A percentile compares a stretch with the other conserved stretches of the same genome.
These are phyloP conservation scores for Asterophora parasitica DNA, from an alignment of 768 basidiomycete genomes.

Conservation along the genomic window DNA sequence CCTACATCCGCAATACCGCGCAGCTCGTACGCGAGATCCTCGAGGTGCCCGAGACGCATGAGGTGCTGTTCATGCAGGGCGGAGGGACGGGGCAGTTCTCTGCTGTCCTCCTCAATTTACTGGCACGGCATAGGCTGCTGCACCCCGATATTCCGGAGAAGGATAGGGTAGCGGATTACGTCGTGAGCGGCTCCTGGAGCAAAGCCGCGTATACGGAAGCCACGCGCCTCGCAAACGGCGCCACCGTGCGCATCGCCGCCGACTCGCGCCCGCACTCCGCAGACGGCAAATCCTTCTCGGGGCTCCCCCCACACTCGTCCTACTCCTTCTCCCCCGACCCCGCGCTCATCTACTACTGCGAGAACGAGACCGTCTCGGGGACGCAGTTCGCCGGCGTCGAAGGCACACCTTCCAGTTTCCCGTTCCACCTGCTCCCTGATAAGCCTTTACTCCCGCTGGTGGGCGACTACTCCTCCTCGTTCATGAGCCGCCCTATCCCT, in stretches of 20 bases:
- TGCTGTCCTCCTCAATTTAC: slow-evolving; percentile 85
- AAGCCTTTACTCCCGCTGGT: slow-evolving; percentile 74
- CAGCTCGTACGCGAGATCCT: slow-evolving; percentile 71
- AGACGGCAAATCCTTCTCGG: slow-evolving; percentile 70
- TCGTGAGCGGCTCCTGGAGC: slow-evolving; percentile 92
- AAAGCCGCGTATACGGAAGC: slow-evolving; percentile 85
- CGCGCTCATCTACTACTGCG: slow-evolving; percentile 95
- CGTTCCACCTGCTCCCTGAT: slow-evolving; percentile 63
- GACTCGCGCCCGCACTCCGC: slow-evolving; percentile 60
- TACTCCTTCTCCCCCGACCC: slow-evolving; percentile 80
- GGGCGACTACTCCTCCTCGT: slow-evolving; percentile 93
- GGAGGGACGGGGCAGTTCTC: slow-evolving; percentile 93
- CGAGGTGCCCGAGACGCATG: slow-evolving; percentile 76
- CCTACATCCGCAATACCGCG: slow-evolving; percentile 60
- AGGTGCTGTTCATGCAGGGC: slow-evolving; percentile 90
- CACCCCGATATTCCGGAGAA: slow-evolving; percentile 52
- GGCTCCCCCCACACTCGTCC: slow-evolving; percentile 66
- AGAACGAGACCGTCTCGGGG: slow-evolving; percentile 98
- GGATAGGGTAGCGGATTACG: slow-evolving; percentile 75
- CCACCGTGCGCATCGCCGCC: slow-evolving; percentile 60
- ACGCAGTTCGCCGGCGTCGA: slow-evolving; percentile 71
- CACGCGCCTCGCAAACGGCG: slow-evolving; percentile 53
- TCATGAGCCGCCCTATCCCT: slow-evolving; percentile 93
- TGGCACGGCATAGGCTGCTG: slow-evolving; percentile 77
- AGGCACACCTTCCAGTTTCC: slow-evolving; percentile 61